Evolutionary conservation across 768 basidiomycete genomes (phyloP).

Genomic region (Mycena capillaripes): DNA sequence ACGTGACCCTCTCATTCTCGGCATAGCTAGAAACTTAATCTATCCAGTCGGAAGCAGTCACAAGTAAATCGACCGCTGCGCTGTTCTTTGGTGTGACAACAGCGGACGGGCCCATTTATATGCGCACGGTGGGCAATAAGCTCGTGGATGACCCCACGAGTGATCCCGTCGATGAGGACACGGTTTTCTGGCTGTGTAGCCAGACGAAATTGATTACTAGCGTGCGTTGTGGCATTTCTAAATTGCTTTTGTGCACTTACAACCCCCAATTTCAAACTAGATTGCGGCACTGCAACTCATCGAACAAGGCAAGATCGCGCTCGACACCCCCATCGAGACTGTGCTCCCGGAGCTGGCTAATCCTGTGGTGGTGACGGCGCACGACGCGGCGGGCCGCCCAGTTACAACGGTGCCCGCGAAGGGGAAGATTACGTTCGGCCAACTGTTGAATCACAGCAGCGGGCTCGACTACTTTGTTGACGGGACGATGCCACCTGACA

Average conservation of each 20-base stretch:
- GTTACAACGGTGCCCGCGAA: conserved; percentile 40
- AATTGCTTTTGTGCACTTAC: rapidly evolving
- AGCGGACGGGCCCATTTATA: conserved; percentile 7
- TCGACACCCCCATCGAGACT: conserved; percentile 42
- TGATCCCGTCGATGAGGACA: conserved; percentile 9
- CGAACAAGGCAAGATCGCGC: conserved; percentile 43
- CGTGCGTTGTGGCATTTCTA: neutral
- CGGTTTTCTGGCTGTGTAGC: conserved; percentile 28
- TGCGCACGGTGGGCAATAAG: conserved; percentile 5
- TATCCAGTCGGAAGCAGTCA: neutral
- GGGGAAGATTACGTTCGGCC: conserved; percentile 38
- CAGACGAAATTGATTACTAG: conserved; percentile 26
- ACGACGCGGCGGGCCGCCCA: conserved; percentile 7
- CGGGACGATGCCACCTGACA: conserved; percentile 1
- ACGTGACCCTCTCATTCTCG: neutral
- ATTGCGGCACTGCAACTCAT: conserved; percentile 48
- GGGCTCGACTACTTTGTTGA: conserved; percentile 43
- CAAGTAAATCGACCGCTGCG: conserved; percentile 6
- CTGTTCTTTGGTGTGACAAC: conserved; percentile 14
- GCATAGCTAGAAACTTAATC: neutral
- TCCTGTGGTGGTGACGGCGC: conserved; percentile 41
- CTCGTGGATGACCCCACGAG: conserved; percentile 13
- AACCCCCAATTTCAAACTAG: conserved; percentile 24
- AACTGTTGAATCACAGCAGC: conserved; percentile 49
- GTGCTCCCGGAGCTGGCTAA: conserved; percentile 46